Evolutionary conservation across 805 yeast genomes (phyloP).

Genomic region (Candida caryicola): DNA sequence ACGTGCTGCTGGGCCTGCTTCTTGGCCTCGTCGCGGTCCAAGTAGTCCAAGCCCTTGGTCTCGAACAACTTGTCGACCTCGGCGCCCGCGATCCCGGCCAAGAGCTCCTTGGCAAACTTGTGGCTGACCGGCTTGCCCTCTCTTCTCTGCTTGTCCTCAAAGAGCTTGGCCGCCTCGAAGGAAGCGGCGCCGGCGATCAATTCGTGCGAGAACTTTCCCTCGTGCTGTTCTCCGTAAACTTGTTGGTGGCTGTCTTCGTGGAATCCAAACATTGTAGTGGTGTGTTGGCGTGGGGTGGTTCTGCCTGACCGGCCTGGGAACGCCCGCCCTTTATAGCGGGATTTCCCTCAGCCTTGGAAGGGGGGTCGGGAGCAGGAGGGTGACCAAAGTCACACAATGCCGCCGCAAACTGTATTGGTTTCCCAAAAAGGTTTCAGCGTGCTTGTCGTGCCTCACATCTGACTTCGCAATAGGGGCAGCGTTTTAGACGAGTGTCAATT

Average conservation of each 20-base stretch:
- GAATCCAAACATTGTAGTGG: slow-evolving; percentile 23
- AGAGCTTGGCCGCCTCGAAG: slow-evolving; percentile 29
- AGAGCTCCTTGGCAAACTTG: slow-evolving; percentile 26
- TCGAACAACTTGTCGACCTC: slow-evolving; percentile 34
- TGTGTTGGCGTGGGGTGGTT: not conserved
- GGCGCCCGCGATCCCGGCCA: slow-evolving; percentile 30
- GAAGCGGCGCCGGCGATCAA: slow-evolving; percentile 33
- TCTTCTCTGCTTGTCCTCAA: slow-evolving; percentile 30
- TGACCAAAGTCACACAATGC: too few species aligned
- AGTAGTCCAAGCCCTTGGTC: slow-evolving; percentile 32
- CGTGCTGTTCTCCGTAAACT: slow-evolving; percentile 29
- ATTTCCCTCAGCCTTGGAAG: too few species aligned
- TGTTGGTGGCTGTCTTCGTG: slow-evolving; percentile 24
- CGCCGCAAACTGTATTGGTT: too few species aligned
- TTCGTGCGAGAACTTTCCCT: slow-evolving; percentile 31
- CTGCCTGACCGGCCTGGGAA: too few species aligned
- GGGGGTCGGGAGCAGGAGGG: too few species aligned
- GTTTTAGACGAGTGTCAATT: too few species aligned
- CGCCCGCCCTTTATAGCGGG: too few species aligned
- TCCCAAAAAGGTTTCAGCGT: too few species aligned
- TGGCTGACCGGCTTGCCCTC: slow-evolving; percentile 33
- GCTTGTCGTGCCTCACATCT: too few species aligned
- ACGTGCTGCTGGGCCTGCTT: slow-evolving; percentile 23
- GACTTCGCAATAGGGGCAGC: too few species aligned
- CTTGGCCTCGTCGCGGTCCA: slow-evolving; percentile 25